Base-by-base conservation (phyloP, 495 filamentous ascomycete genomes). In the Neurospora tetraspora region DNA sequence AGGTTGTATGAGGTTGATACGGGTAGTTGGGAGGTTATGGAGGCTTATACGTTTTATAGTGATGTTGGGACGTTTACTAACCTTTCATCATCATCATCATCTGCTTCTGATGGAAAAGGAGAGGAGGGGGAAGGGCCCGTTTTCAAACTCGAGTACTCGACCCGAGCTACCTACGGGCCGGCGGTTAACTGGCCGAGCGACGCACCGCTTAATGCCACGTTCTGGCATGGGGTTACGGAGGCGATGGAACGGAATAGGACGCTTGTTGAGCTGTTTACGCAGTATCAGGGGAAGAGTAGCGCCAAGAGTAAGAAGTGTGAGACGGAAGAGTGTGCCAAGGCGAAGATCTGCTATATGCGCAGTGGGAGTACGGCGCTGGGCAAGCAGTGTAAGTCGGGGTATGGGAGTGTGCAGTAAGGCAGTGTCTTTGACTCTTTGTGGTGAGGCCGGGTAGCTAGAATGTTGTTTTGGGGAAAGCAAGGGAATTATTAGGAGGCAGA, bases 311-410 rank as follows among this genome's bases (percentile, higher is more conserved):
- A 87, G 0, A 83, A 82, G 27, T 90, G 88, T 72, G 84, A 82
- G 16, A 88, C 78, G 45, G 75, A 71, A 1, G 84, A 77, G 16
- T 90, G 88, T 74, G 81, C 82, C 23, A 70, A 75, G 59, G 86
- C 87, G 2, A 89, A 89, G 81, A 80, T 90, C 20, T 90, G 88
- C 70, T 89, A 90, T 73, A 89, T 89, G 80, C 78, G 88, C 9
- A 86, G 83, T 80, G 88, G 87, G 1, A 88, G 85, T 77, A 81
- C 79, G 34, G 83, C 85, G 5, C 74, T 89, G 72, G 88, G 87
- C 1, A 78, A 75, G 70, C 73, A 78, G 59, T 89, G 88, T 77
- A 81, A 84, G 10, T 84, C 85, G 72, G 86, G 87, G 75, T 88
- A 78, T 75, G 81, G 78, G 47, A 73, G 74, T 20, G 76, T 77